Conservation (phyloP, 306 rosid genomes). For the Gleditsia sinensis region DNA sequence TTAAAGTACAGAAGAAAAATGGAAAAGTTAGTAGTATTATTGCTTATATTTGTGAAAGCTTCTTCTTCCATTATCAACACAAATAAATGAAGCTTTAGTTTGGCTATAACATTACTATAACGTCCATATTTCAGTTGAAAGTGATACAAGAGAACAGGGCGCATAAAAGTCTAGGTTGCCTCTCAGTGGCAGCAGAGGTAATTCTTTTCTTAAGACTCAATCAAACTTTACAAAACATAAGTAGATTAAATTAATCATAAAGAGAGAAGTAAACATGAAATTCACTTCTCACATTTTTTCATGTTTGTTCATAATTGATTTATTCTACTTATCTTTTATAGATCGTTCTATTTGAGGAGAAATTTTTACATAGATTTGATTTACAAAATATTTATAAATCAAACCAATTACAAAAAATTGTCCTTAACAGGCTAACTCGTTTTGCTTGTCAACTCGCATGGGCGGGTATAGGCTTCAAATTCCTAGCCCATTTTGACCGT, state of each 20-base stretch:
- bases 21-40: slow-evolving; percentile 63
- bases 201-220: slow-evolving; percentile 5
- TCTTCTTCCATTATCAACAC: neutral
- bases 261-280: neutral
- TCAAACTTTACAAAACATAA: neutral
- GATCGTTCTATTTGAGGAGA: no score
- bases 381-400: no score
- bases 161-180: slow-evolving; percentile 51
- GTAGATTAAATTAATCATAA: neutral
- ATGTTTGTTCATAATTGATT: neutral
- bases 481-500: no score
- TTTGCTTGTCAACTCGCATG: no score
- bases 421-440: no score
- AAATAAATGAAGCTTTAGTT: slow-evolving; percentile 16
- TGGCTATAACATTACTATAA: slow-evolving; percentile 17
- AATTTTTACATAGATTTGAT: no score
- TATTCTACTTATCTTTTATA: no score
- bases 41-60: slow-evolving; percentile 1
- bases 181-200: slow-evolving; percentile 83
- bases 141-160: slow-evolving; percentile 54
- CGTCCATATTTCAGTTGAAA: slow-evolving; percentile 64
- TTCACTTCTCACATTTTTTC: neutral
- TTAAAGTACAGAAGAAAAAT: slow-evolving; percentile 74
- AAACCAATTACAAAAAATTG: no score
- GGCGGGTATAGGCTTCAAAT: no score